These are phyloP conservation scores for Myxozyma melibiosi DNA, from an alignment of 805 yeast species.

Conservation along the genomic window DNA sequence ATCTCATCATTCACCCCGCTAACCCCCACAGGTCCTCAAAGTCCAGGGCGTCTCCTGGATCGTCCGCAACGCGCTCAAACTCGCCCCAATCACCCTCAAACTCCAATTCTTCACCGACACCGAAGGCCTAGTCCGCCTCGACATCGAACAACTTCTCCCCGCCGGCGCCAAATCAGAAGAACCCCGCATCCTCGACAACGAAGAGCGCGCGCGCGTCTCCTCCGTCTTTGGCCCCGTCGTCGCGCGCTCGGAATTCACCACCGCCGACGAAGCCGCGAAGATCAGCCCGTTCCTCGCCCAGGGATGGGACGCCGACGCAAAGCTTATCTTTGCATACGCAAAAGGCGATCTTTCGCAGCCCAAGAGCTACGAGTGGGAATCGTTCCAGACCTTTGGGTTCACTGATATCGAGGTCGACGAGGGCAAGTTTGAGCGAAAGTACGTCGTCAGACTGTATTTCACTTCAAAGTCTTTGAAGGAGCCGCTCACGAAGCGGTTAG, in stretches of 20 bases:
- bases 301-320: constrained; percentile 25
- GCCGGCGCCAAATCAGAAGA: constrained; percentile 28
- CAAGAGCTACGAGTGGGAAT: constrained; percentile 25
- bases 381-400: constrained; percentile 28
- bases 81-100: constrained; percentile 16
- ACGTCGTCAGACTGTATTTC: constrained; percentile 26
- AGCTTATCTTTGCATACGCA: constrained; percentile 17
- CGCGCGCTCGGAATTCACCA: constrained; percentile 3
- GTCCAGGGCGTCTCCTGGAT: constrained; percentile 30
- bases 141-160: constrained; percentile 26
- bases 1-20: not conserved
- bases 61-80: constrained; percentile 24
- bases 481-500: constrained; percentile 20
- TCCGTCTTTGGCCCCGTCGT: constrained; percentile 31
- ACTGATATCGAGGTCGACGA: constrained; percentile 26
- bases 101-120: constrained; percentile 2
- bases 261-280: constrained; percentile 20
- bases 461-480: constrained; percentile 17
- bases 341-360: constrained; percentile 27
- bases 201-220: constrained; percentile 14
- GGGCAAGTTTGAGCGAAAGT: constrained; percentile 20
- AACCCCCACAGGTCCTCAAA: constrained; percentile 21
- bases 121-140: constrained; percentile 19
- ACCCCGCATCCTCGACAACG: constrained; percentile 23
- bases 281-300: constrained; percentile 17